These are phyloP conservation scores for Purpureocillium takamizusanense DNA, from an alignment of 2,329 filamentous ascomycete species.

Conservation along the genomic window DNA sequence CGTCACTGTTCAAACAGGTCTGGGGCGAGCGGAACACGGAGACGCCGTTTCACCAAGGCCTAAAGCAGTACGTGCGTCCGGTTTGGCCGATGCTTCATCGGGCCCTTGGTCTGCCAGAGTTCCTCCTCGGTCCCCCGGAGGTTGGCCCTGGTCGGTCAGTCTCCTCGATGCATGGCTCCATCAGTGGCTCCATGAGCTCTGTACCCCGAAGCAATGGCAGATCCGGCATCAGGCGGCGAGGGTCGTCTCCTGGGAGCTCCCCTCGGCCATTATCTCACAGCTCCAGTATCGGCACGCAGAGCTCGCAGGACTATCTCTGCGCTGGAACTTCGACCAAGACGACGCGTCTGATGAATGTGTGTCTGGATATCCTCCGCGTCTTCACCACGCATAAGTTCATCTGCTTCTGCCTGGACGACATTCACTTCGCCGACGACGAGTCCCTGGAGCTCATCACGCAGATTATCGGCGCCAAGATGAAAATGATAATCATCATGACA, in stretches of 20 bases:
- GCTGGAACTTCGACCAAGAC: slow-evolving; percentile 50
- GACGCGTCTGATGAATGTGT: slow-evolving; percentile 77
- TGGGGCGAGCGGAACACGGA: slow-evolving; percentile 59
- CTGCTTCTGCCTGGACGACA: slow-evolving; percentile 79
- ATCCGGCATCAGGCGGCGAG: slow-evolving; percentile 29
- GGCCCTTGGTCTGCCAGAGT: slow-evolving; percentile 57
- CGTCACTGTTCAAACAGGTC: slow-evolving; percentile 57
- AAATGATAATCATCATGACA: slow-evolving; percentile 74
- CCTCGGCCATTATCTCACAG: slow-evolving; percentile 22
- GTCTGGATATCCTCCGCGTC: slow-evolving; percentile 75
- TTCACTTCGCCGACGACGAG: slow-evolving; percentile 85
- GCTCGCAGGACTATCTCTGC: slow-evolving; percentile 51
- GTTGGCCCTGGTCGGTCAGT: slow-evolving; percentile 22
- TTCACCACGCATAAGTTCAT: slow-evolving; percentile 80
- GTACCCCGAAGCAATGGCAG: slow-evolving; percentile 21
- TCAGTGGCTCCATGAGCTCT: slow-evolving; percentile 14
- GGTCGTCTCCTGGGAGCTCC: slow-evolving; percentile 39
- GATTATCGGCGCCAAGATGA: slow-evolving; percentile 69
- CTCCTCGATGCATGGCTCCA: slow-evolving; percentile 20
- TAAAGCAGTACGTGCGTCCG: slow-evolving; percentile 54
- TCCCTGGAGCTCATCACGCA: slow-evolving; percentile 75
- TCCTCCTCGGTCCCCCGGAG: slow-evolving; percentile 49
- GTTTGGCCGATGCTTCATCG: slow-evolving; percentile 57
- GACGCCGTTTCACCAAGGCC: slow-evolving; percentile 50
- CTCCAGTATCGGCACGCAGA: slow-evolving; percentile 23